These are phyloP conservation scores for Aurantiochytrium sp. DNA, from an alignment of 108 stramenopile species.

Conservation along the genomic window DNA sequence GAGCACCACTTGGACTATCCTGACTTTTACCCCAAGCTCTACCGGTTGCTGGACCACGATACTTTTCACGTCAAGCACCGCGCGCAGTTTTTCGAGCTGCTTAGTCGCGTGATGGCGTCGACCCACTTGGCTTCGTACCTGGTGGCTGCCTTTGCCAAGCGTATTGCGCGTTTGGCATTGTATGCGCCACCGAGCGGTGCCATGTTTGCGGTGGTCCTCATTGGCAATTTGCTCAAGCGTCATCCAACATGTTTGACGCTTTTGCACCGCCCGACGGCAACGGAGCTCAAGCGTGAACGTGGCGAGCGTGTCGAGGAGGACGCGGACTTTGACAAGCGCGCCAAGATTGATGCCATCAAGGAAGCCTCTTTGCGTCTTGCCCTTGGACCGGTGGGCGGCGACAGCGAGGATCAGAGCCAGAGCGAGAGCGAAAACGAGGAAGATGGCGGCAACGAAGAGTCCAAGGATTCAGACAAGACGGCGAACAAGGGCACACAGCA, in stretches of 20 bases:
- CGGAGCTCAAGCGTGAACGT: neutral
- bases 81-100: constrained; percentile 67
- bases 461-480: neutral
- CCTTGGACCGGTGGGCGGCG: neutral
- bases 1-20: constrained; percentile 85
- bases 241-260: constrained; percentile 79
- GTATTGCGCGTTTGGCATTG: constrained; percentile 66
- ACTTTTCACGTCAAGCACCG: constrained; percentile 81
- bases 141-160: constrained; percentile 87
- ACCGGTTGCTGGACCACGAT: constrained; percentile 63
- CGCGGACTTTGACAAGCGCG: neutral
- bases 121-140: constrained; percentile 85
- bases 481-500: neutral
- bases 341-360: constrained; percentile 6
- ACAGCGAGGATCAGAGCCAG: neutral
- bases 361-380: neutral
- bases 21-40: constrained; percentile 81
- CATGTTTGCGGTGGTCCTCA: constrained; percentile 73
- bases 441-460: constrained; percentile 43
- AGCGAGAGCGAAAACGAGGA: constrained; percentile 57
- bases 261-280: constrained; percentile 49
- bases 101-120: constrained; percentile 69
- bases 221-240: constrained; percentile 73
- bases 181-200: constrained; percentile 68
- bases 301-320: constrained; percentile 31